Base-by-base conservation (phyloP, 2,329 filamentous ascomycete genomes). In the Aspergillus awamori region DNA sequence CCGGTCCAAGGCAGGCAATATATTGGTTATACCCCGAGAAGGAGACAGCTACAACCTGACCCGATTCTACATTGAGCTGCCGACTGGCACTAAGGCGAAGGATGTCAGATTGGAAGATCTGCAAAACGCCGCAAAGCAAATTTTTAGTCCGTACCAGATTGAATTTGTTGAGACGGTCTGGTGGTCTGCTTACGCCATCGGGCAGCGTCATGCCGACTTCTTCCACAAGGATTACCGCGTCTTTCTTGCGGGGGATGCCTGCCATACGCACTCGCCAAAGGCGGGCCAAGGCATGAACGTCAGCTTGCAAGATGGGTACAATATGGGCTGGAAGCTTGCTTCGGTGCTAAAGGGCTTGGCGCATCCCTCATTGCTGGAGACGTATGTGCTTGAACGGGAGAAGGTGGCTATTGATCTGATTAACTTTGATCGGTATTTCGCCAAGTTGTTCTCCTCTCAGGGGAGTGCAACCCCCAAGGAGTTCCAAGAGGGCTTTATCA, bases 121-220 rank as follows among this genome's bases (percentile, higher is more conserved):
- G 1, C 85, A 88, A 59, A 65, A 75, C 3, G 79, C 81, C 0
- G 85, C 86, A 0, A 75, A 77, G 38, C 75, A 73, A 0, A 84
- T 88, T 43, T 83, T 89, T 54, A 63, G 72, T 0, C 86, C 86
- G 0, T 88, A 86, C 59, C 62, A 68, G 0, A 77, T 88, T 63
- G 82, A 86, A 0, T 80, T 86, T 55, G 79, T 79, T 0, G 81
- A 83, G 57, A 87, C 85, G 2, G 69, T 75, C 3, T 92, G 89
- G 88, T 92, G 91, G 77, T 89, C 88, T 49, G 86, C 87, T 47
- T 92, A 91, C 72, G 83, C 87, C 66, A 87, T 91, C 60, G 87
- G 88, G 10, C 88, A 91, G 77, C 85, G 90, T 17, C 84, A 92
- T 22, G 90, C 89, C 2, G 86, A 86, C 65, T 83, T 85, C 51